Evolutionary conservation across 164 flowering plant species (phyloP), one percentile per base, ranked within the genome.

Genomic region (Macadamia tetraphylla): DNA sequence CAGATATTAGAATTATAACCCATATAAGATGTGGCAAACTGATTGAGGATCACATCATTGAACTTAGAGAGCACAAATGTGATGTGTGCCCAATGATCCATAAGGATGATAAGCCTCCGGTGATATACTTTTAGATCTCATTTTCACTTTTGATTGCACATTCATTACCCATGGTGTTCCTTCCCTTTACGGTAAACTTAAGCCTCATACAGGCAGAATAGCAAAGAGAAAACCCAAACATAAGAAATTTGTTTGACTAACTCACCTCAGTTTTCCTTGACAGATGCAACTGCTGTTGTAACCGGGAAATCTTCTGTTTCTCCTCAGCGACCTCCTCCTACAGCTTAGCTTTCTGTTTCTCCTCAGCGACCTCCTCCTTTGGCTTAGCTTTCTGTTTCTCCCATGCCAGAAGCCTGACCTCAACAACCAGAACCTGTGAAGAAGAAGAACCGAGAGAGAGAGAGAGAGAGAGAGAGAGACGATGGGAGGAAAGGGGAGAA

Each of bases 241-340:
- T 43, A 43, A n/a, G 18, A 30, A 35, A n/a, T 40, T 53, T 46
- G 51, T 46, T 35, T 23, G 23, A 23, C 23, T n/a, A 63, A 70
- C 77, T 29, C 35, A 95, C 99, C 97, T 95, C 97, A 60, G 88
- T 76, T 72, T 88, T 80, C 88, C 70, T 78, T 81, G 15, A 86
- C 68, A 65, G 79, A 60, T 68, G 73, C 76, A 87, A 65, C 73
- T 82, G 81, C 44, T 75, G 78, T 70, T 91, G 82, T 70, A 85
- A 69, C 64, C 85, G 90, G 6, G 72, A 56, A 46, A 91, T 85
- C 78, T 85, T 89, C 77, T 76, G 81, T 66, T 86, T 91, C 74
- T 91, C 98, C 49, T 76, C 83, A 0, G 80, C 82, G 66, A 92
- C 84, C 78, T 92, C 97, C 68, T 87, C 93, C 80, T 89, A 91